phyloP scores from a whole-genome alignment of 306 rosid genomes.

The Gynostemma pentaphyllum region DNA sequence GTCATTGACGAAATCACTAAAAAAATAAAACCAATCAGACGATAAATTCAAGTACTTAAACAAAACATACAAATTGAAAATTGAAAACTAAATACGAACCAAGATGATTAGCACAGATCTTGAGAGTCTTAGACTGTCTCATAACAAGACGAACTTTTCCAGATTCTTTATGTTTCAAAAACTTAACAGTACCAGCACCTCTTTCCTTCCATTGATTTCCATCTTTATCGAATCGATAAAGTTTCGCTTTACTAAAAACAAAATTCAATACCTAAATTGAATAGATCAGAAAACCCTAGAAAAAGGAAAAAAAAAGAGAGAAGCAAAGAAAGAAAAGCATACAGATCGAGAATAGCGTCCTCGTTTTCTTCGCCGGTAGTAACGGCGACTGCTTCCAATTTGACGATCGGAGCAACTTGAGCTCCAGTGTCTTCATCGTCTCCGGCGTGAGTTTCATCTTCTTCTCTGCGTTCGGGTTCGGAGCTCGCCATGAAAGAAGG shows the following conservation, averaged over 20 bases:
- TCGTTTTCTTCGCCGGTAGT: conserved; percentile 82
- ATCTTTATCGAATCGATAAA: conserved; percentile 80
- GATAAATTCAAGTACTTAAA: background rate
- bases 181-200: conserved; percentile 76
- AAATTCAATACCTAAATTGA: background rate
- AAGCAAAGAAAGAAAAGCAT: background rate
- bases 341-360: conserved; percentile 74
- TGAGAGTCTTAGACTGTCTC: conserved; percentile 84
- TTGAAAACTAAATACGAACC: conserved; percentile 22
- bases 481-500: conserved; percentile 43
- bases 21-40: background rate
- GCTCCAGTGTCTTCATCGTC: conserved; percentile 99
- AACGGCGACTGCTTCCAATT: conserved; percentile 63
- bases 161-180: conserved; percentile 53
- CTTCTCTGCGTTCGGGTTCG: conserved; percentile 77
- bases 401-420: conserved; percentile 88
- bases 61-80: background rate
- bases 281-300: background rate
- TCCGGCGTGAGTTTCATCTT: conserved; percentile 62
- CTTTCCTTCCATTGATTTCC: conserved; percentile 92
- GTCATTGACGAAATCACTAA: conserved; percentile 64
- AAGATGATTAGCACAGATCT: conserved; percentile 91
- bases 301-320: background rate
- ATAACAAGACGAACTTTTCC: conserved; percentile 74
- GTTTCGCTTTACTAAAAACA: conserved; percentile 63